Conservation (phyloP, 257 asterid species). For the Buddleja alternifolia region DNA sequence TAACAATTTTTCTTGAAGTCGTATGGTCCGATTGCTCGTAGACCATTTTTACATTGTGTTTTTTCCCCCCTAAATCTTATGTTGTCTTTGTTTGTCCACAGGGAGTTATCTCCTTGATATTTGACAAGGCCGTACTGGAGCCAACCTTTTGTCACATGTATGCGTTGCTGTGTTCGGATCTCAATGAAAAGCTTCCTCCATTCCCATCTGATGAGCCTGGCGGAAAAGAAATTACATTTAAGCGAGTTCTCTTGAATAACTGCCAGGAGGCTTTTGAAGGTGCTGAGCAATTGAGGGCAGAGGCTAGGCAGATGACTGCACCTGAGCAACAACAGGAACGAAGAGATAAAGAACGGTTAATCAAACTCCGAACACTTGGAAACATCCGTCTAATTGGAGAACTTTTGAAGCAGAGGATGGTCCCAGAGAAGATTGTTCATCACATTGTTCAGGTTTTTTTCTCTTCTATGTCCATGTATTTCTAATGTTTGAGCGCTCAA, state of each 20-base stretch:
- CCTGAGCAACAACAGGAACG: constrained; percentile 86
- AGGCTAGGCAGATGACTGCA: constrained; percentile 81
- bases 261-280: constrained; percentile 99
- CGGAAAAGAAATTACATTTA: constrained; percentile 87
- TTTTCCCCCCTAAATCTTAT: constrained; percentile 14
- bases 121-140: constrained; percentile 96
- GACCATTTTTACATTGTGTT: too few relatives aligned
- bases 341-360: constrained; percentile 82
- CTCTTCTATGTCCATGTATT: neutral
- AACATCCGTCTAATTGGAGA: constrained; percentile 96
- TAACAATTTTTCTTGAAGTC: neutral
- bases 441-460: constrained; percentile 88
- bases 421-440: constrained; percentile 93
- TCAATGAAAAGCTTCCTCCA: constrained; percentile 79
- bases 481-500: too few relatives aligned
- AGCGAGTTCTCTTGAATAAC: constrained; percentile 73
- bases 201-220: constrained; percentile 96
- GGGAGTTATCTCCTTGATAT: constrained; percentile 91
- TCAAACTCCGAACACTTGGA: constrained; percentile 93
- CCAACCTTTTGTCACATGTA: constrained; percentile 97
- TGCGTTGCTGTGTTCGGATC: constrained; percentile 88
- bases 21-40: too few relatives aligned
- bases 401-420: constrained; percentile 98
- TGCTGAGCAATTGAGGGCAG: constrained; percentile 77
- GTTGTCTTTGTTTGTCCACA: constrained; percentile 32